Conservation (phyloP, 805 yeast genomes). For the Monosporozyma yasuniensis region DNA sequence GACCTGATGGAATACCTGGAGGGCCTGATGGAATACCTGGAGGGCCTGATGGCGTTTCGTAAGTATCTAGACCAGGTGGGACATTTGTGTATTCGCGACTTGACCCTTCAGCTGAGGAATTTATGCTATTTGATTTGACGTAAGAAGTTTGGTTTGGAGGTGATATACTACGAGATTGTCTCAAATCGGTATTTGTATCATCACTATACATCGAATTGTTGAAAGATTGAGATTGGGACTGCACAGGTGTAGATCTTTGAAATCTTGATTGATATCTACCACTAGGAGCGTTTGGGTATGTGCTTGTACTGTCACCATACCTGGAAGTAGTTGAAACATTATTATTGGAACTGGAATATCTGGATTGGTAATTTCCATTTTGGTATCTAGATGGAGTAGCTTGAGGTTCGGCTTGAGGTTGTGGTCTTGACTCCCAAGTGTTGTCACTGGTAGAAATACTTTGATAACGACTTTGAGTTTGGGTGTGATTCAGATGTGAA, state of each 20-base stretch:
- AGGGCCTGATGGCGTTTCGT: not conserved
- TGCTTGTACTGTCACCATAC: not conserved
- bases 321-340: not conserved
- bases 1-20: not conserved
- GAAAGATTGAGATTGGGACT: not conserved
- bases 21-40: not conserved
- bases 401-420: not conserved
- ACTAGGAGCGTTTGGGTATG: not conserved
- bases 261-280: slow-evolving; percentile 2
- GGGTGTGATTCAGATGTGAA: not conserved
- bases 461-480: slow-evolving; percentile 1
- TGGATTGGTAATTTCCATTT: not conserved
- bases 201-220: not conserved
- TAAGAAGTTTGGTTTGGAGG: not conserved
- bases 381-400: not conserved
- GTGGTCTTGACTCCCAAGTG: not conserved
- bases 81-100: not conserved
- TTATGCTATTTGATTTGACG: not conserved
- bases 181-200: not conserved
- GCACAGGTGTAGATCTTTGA: not conserved
- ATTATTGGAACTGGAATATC: not conserved
- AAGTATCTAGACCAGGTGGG: not conserved
- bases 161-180: not conserved
- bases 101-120: not conserved
- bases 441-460: not conserved